These are phyloP conservation scores for barley (Hordeum vulgare) DNA, from an alignment of 176 grass and related monocot genomes.

Conservation along the genomic window MorexV3_pseudomolecules_assembly NC_058523.1:150467911-150468410, in stretches of 20 bases:
- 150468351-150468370: conserved; percentile 95
- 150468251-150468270: not conserved
- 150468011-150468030: not conserved
- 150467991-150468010: not conserved
- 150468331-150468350: conserved; percentile 96
- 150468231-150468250: not conserved
- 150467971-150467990: not conserved
- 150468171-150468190: not conserved
- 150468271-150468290: not conserved
- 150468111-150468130: not conserved
- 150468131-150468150: not conserved
- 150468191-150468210: not conserved
- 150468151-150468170: not conserved
- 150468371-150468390: conserved; percentile 94
- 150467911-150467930: conserved; percentile 9
- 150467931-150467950: not conserved
- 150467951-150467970: not conserved
- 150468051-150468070: not conserved
- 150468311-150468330: conserved; percentile 96
- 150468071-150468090: not conserved
- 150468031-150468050: not conserved
- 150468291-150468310: not conserved
- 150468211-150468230: not conserved
- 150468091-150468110: not conserved
- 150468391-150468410: conserved; percentile 89